Evolutionary conservation across 2,329 filamentous ascomycete species (phyloP), one percentile per base, ranked within the genome.

Genomic region (Thermomyces lanuginosus): DNA sequence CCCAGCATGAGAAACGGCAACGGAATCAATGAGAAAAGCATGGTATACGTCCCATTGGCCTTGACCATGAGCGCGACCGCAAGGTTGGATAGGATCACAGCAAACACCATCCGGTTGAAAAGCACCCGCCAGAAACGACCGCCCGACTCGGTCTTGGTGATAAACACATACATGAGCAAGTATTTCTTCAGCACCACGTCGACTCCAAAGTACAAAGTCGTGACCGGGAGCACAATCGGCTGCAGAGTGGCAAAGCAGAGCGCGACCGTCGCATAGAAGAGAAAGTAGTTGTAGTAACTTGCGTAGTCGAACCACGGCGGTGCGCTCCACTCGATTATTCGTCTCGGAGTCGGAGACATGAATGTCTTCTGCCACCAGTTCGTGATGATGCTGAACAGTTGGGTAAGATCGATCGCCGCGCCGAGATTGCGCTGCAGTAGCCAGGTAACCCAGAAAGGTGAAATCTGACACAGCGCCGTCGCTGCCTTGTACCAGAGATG

Each of bases 241-340:
- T 95, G 89, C 27, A 95, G 64, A 2, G 74, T 72, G 2, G 76
- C 73, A 45, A 89, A 93, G 42, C 75, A 82, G 9, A 98, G 62
- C 0, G 82, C 77, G 16, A 95, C 79, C 0, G 86, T 93, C 13
- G 78, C 65, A 57, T 95, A 98, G 56, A 81, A 98, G 16, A 95
- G 63, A 53, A 93, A 93, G 51, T 92, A 95, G 53, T 93, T 95
- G 66, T 93, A 98, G 57, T 95, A 95, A 41, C 72, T 82, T 32
- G 89, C 82, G 45, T 93, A 95, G 40, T 95, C 84, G 49, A 98
- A 93, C 0, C 80, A 64, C 2, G 81, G 84, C 1, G 89, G 89
- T 3, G 89, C 89, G 1, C 84, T 92, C 45, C 89, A 69, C 50
- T 92, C 81, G 39, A 95, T 95, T 39, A 89, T 62, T 49, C 92